Evolutionary conservation across 305 asterid species (phyloP).

Genomic region (Solanum chacoense): DNA sequence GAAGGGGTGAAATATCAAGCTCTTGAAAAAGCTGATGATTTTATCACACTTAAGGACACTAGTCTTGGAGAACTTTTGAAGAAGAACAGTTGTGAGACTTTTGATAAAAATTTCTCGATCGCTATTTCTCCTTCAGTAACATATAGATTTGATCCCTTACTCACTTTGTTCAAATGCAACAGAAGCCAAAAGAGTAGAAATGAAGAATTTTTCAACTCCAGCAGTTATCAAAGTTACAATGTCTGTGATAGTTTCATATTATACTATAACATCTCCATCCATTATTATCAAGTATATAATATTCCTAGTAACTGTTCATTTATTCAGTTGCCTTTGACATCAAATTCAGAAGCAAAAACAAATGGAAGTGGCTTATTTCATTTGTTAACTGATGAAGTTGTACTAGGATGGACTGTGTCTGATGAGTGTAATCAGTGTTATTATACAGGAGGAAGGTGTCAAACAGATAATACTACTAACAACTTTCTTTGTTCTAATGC

Average conservation of each 20-base stretch:
- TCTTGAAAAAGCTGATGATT: rapidly evolving
- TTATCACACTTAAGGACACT: neutral
- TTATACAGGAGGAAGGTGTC: slow-evolving; percentile 20
- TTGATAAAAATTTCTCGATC: neutral
- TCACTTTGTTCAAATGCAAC: neutral
- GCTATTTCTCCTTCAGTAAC: neutral
- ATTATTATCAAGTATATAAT: neutral
- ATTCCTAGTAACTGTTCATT: neutral
- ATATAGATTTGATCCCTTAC: neutral
- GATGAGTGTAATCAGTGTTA: slow-evolving; percentile 9
- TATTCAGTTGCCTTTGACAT: neutral
- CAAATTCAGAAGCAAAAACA: neutral
- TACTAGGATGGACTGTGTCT: slow-evolving; percentile 22
- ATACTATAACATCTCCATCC: neutral
- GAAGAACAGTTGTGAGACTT: neutral
- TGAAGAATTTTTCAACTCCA: neutral
- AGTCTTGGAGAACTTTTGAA: neutral
- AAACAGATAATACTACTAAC: neutral
- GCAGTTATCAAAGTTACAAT: neutral
- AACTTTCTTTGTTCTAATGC: slow-evolving; percentile 6
- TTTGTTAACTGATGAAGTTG: neutral
- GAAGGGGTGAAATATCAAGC: neutral
- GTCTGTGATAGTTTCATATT: neutral
- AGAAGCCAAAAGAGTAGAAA: neutral
- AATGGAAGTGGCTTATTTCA: neutral